Conservation (phyloP, 2,329 filamentous ascomycete genomes). For the Aspergillus persii region DNA sequence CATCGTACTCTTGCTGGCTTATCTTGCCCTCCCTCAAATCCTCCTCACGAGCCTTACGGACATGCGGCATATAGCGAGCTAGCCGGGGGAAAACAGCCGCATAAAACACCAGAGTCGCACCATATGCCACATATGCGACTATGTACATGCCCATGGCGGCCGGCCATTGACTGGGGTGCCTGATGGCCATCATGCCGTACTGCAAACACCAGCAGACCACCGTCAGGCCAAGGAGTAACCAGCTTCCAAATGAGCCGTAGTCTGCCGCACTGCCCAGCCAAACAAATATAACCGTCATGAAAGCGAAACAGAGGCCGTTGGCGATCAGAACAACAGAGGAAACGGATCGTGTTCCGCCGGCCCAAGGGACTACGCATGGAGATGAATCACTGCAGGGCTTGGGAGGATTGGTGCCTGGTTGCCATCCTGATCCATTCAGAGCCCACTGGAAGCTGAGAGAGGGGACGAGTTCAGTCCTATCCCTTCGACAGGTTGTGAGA, state of each 20-base stretch:
- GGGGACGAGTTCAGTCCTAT: background rate
- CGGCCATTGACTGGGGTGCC: conserved; percentile 39
- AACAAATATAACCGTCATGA: conserved; percentile 45
- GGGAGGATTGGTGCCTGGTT: conserved; percentile 35
- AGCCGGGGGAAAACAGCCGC: conserved; percentile 42
- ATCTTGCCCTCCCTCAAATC: conserved; percentile 42
- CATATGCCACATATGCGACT: conserved; percentile 41
- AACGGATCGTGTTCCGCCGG: conserved; percentile 35
- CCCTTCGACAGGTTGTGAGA: background rate
- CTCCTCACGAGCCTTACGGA: conserved; percentile 42
- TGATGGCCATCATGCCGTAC: conserved; percentile 42
- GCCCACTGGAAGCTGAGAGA: conserved; percentile 38
- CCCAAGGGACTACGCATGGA: conserved; percentile 42
- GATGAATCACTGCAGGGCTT: conserved; percentile 32
- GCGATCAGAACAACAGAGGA: conserved; percentile 43
- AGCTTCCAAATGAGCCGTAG: conserved; percentile 43
- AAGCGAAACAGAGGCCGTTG: conserved; percentile 43
- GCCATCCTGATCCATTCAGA: conserved; percentile 38
- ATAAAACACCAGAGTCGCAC: conserved; percentile 44
- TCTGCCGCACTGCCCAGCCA: conserved; percentile 44
- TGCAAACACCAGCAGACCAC: conserved; percentile 43
- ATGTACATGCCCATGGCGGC: conserved; percentile 43
- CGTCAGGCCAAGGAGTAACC: conserved; percentile 41
- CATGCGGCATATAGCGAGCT: conserved; percentile 42
- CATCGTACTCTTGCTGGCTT: conserved; percentile 38